Evolutionary conservation across 192 early-diverging fungal species (phyloP), one percentile per base, ranked within the genome.

Genomic region (Lobosporangium transversale): DNA sequence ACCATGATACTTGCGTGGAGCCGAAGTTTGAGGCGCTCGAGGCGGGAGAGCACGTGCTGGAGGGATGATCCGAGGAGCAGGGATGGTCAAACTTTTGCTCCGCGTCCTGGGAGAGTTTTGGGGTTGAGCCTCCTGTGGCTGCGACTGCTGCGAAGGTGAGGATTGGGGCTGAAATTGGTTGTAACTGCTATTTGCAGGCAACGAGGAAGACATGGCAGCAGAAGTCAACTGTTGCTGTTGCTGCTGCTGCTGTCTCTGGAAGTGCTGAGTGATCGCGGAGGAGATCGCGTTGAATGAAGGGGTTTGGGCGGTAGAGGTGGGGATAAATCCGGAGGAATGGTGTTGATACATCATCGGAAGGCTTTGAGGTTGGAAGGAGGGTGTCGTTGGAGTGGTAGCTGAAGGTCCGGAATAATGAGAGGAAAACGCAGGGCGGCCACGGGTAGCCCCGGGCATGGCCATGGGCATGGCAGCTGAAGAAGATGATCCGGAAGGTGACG

Each of bases 41-140:
- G 65, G 63, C 30, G 73, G 73, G 9, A 76, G 52, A 1, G 58
- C 73, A 20, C 73, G 57, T 6, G 73, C 23, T 15, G 73, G 73
- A 2, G 73, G 73, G 11, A 76, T 62, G 33, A 76, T 66, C 5
- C 73, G 58, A 42, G 63, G 73, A 1, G 73, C 42, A n/a, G 73
- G 73, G 20, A 76, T 66, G 0, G 70, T 75, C 32, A 75, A 36
- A 43, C 70, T 75, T 48, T 76, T 76, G 54, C 73, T 76, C 36
- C 65, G 54, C 14, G 73, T 67, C 9, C 73, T 42, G 10, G 58
- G 61, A 10, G 42, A 62, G 1, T 54, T 49, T 18, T 68, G 66
- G 20, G 40, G 57, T 17, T 52, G 56, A 5, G 58, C 58, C 11
- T 61, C 35, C n/a, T 66, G 62, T 8, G 65, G 62, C 1, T 56